These are phyloP conservation scores for Protomyces inundatus DNA, from an alignment of 1,139 yeast species.

Conservation along the genomic window DNA sequence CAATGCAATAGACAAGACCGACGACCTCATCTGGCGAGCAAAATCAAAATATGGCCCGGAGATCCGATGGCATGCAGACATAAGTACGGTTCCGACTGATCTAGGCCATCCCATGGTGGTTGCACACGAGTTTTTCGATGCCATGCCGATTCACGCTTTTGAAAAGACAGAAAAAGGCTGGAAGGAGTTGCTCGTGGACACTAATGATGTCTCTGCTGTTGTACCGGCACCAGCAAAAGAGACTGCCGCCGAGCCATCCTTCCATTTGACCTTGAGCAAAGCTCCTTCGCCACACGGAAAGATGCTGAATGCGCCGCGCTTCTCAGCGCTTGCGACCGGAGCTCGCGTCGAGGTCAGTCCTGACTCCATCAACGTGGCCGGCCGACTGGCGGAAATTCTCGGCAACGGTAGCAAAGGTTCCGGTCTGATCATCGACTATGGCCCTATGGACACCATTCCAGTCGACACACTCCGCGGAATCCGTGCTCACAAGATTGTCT, in stretches of 20 bases:
- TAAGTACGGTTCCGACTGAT: conserved; percentile 47
- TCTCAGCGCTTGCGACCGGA: conserved; percentile 50
- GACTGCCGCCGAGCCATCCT: conserved; percentile 42
- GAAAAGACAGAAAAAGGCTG: conserved; percentile 58
- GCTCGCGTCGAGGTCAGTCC: conserved; percentile 70
- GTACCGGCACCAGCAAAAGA: conserved; percentile 27
- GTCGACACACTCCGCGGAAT: conserved; percentile 70
- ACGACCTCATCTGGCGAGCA: conserved; percentile 41
- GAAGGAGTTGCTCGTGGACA: conserved; percentile 72
- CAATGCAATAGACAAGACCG: conserved; percentile 35
- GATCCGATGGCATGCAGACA: conserved; percentile 67
- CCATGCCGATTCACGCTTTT: conserved; percentile 72
- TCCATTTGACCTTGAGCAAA: conserved; percentile 57
- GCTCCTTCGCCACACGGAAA: conserved; percentile 60
- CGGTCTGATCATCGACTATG: conserved; percentile 72
- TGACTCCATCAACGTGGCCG: conserved; percentile 53
- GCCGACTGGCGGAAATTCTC: conserved; percentile 37
- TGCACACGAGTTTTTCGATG: conserved; percentile 87
- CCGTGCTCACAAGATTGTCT: conserved; percentile 63
- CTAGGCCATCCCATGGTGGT: conserved; percentile 53
- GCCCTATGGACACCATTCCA: conserved; percentile 58
- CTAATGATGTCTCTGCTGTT: conserved; percentile 32
- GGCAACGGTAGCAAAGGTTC: conserved; percentile 57
- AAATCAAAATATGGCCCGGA: conserved; percentile 52
- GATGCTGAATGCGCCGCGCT: conserved; percentile 50